These are phyloP conservation scores for Scheffersomyces cryptocercus DNA, from an alignment of 1,139 yeast species.

Conservation along the genomic window DNA sequence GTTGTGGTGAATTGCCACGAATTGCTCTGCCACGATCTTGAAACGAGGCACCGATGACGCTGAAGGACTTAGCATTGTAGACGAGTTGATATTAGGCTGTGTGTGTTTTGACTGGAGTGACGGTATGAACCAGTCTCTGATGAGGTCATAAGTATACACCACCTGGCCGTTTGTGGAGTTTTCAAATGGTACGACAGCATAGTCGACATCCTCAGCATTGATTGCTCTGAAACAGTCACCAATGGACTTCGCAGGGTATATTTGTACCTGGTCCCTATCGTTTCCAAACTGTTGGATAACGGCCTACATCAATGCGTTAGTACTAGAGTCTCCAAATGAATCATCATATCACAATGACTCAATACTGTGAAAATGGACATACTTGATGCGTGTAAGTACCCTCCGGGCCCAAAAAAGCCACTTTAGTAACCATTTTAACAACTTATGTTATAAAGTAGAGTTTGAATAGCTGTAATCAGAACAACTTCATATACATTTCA, in stretches of 20 bases:
- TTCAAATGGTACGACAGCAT: slow-evolving; percentile 87
- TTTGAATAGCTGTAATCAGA: too few species aligned
- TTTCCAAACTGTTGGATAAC: slow-evolving; percentile 67
- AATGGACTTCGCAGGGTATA: slow-evolving; percentile 51
- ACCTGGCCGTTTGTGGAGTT: slow-evolving; percentile 96
- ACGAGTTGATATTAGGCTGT: neutral
- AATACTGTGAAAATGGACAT: slow-evolving; percentile 24
- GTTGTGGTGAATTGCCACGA: slow-evolving; percentile 81
- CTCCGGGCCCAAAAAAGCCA: slow-evolving; percentile 81
- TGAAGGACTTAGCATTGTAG: neutral
- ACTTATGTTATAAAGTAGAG: neutral
- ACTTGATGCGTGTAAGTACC: slow-evolving; percentile 94
- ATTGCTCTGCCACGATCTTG: slow-evolving; percentile 71
- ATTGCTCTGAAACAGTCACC: slow-evolving; percentile 65
- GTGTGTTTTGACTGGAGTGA: neutral
- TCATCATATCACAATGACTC: neutral
- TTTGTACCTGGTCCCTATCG: slow-evolving; percentile 30
- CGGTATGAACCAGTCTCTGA: slow-evolving; percentile 61
- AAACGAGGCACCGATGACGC: slow-evolving; percentile 28
- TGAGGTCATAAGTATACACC: slow-evolving; percentile 75
- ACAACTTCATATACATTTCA: too few species aligned
- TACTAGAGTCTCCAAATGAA: neutral
- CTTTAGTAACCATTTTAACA: slow-evolving; percentile 26
- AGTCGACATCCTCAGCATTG: slow-evolving; percentile 51
- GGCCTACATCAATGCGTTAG: slow-evolving; percentile 45